Base-by-base conservation (phyloP, 2,329 filamentous ascomycete species). In the Botrytis aclada region DNA sequence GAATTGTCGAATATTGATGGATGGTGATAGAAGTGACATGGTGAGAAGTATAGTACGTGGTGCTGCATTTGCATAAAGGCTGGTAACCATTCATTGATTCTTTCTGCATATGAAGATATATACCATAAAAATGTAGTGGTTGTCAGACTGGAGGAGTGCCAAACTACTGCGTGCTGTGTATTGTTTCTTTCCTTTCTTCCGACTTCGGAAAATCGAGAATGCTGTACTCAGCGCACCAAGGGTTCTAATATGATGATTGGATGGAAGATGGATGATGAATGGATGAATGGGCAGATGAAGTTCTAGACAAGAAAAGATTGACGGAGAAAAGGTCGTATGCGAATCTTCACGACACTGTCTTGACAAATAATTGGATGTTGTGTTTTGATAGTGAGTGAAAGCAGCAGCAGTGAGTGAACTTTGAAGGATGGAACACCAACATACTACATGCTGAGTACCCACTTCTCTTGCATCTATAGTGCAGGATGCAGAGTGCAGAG, bases 161-260 rank as follows among this genome's bases (percentile, higher is more conserved):
- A 43, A 32, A 41, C 45, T 71, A 45, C 34, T 71, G 41, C 64
- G 45, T 39, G 45, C 51, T 54, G 64, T 62, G 25, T 64, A n/a
- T 39, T 71, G 29, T 71, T 64, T 64, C 69, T 64, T 51, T 71
- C 69, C 58, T 71, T 70, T 70, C 56, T 71, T 64, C 69, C 60
- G 69, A 64, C 45, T 51, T 71, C 18, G 60, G 69, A 51, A 71
- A 51, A 32, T 41, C 39, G 66, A 51, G 4, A 20, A 51, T 65
- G 69, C 63, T 65, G 69, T 71, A 65, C 39, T 64, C 58, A 41
- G 45, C 8, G 37, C 22, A 51, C 5, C 32, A 65, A 56, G 58
- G 69, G 25, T 37, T 45, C 51, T 29, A 3, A 39, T 37, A 65
- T 25, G 69, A 29, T 56, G 20, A 37, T 56, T 61, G 25, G 51